These are phyloP conservation scores for Drechslerella stenobrocha DNA, from an alignment of 2,329 filamentous ascomycete species.

Conservation along the genomic window DNA sequence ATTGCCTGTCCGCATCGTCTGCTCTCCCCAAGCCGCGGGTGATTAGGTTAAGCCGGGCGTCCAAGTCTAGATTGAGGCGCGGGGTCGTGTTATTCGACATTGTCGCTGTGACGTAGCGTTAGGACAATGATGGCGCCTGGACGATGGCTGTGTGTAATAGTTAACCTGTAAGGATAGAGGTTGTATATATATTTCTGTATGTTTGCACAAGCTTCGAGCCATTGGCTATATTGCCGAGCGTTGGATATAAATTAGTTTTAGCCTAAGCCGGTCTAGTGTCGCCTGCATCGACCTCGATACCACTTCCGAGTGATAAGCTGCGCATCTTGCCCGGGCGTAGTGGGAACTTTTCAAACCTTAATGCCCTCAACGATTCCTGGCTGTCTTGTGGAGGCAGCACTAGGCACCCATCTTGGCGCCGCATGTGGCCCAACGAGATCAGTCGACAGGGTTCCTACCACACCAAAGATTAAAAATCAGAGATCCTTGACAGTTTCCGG, in stretches of 20 bases:
- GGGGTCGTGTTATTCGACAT: not conserved
- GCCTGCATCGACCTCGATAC: not conserved
- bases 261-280: not conserved
- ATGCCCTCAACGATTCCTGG: not conserved
- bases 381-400: too few species aligned
- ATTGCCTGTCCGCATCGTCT: not conserved
- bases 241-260: not conserved
- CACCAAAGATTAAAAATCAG: too few species aligned
- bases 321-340: not conserved
- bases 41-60: conserved; percentile 11
- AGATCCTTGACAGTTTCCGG: too few species aligned
- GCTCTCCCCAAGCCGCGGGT: conserved; percentile 9
- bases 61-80: not conserved
- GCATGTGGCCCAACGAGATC: too few species aligned
- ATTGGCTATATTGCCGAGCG: not conserved
- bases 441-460: too few species aligned
- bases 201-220: not conserved
- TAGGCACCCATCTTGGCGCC: too few species aligned
- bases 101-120: not conserved
- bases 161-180: not conserved
- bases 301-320: not conserved
- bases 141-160: not conserved
- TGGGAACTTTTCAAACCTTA: not conserved
- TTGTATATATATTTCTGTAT: not conserved
- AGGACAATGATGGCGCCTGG: not conserved